phyloP scores from a whole-genome alignment of 2,329 filamentous ascomycete species.

The Pseudogymnoascus pannorum region DNA sequence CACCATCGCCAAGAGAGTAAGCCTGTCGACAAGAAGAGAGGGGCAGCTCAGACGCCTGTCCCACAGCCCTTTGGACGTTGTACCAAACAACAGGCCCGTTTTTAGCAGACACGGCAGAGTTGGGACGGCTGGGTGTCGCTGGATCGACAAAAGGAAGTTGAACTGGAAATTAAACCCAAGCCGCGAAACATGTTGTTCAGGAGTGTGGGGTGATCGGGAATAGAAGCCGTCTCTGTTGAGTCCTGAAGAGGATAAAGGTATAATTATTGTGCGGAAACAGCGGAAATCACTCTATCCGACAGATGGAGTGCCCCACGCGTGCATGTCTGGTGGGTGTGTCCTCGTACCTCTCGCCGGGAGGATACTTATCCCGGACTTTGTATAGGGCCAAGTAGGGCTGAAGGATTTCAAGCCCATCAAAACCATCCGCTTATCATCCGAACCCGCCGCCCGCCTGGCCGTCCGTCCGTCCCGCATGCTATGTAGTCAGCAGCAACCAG shows the following conservation, averaged over 20 bases:
- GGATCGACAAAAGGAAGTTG: conserved; percentile 1
- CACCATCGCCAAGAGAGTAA: conserved; percentile 1
- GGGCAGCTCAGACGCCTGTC: conserved; percentile 4
- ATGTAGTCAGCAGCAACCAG: not conserved
- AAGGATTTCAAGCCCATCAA: not conserved
- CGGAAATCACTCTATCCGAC: not conserved
- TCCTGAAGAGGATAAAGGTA: not conserved
- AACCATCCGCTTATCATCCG: conserved; percentile 1
- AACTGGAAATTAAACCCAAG: not conserved
- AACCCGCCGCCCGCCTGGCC: conserved; percentile 10
- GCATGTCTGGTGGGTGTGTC: not conserved
- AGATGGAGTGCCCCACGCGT: not conserved
- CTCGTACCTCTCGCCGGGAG: conserved; percentile 1
- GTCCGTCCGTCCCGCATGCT: conserved; percentile 1
- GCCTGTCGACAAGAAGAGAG: not conserved
- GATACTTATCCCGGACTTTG: conserved; percentile 3
- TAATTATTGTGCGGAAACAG: not conserved
- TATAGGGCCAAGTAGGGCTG: conserved; percentile 10
- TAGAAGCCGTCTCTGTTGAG: not conserved
- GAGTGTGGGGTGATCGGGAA: not conserved
- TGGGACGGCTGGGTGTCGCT: not conserved
- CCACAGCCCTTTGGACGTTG: not conserved
- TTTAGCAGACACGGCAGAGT: conserved; percentile 3
- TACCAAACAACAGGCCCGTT: conserved; percentile 1
- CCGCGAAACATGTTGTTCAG: not conserved